Percentiles rank a stretch among this genome's conserved stretches.
phyloP scores from a whole-genome alignment of 1,284 basidiomycete genomes.

The Apiotrichum sp. region DNA sequence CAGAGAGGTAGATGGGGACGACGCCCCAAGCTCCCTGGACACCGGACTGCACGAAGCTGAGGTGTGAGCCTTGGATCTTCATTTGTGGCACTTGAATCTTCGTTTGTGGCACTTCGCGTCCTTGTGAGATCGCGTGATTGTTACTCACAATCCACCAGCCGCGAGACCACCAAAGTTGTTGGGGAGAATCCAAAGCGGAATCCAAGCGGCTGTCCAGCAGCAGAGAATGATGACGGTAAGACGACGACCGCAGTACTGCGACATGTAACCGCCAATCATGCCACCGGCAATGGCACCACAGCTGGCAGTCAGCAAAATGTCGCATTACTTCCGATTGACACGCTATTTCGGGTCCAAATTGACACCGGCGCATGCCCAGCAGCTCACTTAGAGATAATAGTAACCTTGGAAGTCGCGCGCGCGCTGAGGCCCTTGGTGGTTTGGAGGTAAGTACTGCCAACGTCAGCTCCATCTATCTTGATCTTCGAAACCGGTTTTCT shows the following conservation, averaged over 20 bases:
- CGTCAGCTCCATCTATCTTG: too few relatives aligned
- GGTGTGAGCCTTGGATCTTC: too few relatives aligned
- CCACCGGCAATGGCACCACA: slow-evolving; percentile 72
- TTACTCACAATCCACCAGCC: slow-evolving; percentile 32
- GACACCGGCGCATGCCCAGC: slow-evolving; percentile 4
- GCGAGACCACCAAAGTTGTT: slow-evolving; percentile 39
- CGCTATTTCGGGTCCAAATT: too few relatives aligned
- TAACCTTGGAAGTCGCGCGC: slow-evolving; percentile 69
- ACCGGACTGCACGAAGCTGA: slow-evolving; percentile 67
- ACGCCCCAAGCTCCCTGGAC: slow-evolving; percentile 62
- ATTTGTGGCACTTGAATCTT: too few relatives aligned
- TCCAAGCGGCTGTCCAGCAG: slow-evolving; percentile 52
- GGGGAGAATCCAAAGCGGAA: slow-evolving; percentile 74
- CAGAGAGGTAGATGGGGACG: slow-evolving; percentile 58
- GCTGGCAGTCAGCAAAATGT: slow-evolving; percentile 1
- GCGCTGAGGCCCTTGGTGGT: slow-evolving; percentile 35
- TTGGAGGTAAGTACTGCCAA: slow-evolving; percentile 16
- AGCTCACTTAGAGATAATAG: slow-evolving; percentile 63
- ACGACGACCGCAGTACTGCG: slow-evolving; percentile 81
- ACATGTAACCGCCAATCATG: slow-evolving; percentile 64
- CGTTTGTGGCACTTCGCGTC: slow-evolving; percentile 45
- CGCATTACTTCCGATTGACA: too few relatives aligned
- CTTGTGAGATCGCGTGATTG: not conserved
- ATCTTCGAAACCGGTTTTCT: too few relatives aligned
- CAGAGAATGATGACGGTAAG: slow-evolving; percentile 50